phyloP scores from a whole-genome alignment of 140 eudicot species.

The Cichorium intybus region DNA sequence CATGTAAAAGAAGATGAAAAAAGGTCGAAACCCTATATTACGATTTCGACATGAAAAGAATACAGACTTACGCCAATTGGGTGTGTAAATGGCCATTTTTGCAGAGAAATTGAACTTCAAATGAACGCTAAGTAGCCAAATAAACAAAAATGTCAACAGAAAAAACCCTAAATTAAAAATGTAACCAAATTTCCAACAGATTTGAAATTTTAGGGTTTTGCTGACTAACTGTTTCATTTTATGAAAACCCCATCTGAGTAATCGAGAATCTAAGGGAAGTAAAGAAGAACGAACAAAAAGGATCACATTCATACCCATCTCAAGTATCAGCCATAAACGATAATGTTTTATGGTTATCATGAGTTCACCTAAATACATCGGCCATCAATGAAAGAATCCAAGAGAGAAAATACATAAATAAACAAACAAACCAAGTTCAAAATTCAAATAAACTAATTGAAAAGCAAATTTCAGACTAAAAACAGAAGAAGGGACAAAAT shows the following conservation, averaged over 20 bases:
- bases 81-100: conserved; percentile 7
- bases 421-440: conserved; percentile 34
- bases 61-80: conserved; percentile 15
- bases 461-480: conserved; percentile 8
- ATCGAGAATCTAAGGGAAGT: conserved; percentile 17
- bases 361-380: conserved; percentile 9
- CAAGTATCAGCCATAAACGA: not conserved
- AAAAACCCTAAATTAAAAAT: conserved; percentile 2
- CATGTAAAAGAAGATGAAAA: conserved; percentile 7
- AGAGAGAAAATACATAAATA: conserved; percentile 12
- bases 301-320: not conserved
- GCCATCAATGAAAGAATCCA: conserved; percentile 23
- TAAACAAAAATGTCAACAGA: conserved; percentile 3
- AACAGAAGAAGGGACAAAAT: conserved; percentile 8
- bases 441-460: conserved; percentile 22
- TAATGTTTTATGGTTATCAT: conserved; percentile 7
- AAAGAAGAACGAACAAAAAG: not conserved
- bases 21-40: conserved; percentile 18
- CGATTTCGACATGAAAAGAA: not conserved
- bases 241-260: conserved; percentile 18
- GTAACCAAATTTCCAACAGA: not conserved
- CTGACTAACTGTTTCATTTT: conserved; percentile 6
- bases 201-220: not conserved
- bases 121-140: conserved; percentile 17
- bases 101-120: not conserved